Percentiles rank a stretch among this genome's conserved stretches.
Evolutionary conservation across 2,329 filamentous ascomycete genomes (phyloP).

Genomic region (Cadophora sp.): DNA sequence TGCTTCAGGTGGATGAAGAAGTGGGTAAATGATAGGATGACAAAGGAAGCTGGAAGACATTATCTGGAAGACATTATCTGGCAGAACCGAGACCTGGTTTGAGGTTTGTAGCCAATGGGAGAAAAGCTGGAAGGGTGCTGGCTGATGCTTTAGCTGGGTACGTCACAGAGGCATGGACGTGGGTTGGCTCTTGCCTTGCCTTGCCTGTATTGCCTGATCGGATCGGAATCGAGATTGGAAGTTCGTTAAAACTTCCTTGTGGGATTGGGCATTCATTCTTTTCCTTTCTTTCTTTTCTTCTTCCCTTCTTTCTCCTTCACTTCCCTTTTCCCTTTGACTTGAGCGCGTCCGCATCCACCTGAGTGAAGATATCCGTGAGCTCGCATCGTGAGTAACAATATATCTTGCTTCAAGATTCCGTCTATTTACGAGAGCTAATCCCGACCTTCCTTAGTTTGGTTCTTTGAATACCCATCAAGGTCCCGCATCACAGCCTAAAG

Average conservation of each 20-base stretch:
- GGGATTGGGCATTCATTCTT: not conserved
- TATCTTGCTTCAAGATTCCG: not conserved
- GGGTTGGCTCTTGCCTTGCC: not conserved
- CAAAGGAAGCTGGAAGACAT: not conserved
- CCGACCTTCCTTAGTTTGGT: no score
- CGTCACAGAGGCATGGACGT: not conserved
- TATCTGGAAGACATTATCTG: no score
- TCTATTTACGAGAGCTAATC: not conserved
- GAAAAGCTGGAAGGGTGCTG: not conserved
- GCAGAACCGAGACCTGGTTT: not conserved
- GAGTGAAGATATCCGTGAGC: not conserved
- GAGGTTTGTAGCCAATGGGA: not conserved
- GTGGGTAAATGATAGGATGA: not conserved
- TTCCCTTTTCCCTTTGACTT: no score
- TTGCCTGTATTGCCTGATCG: conserved; percentile 5
- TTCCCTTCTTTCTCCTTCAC: conserved; percentile 1
- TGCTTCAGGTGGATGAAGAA: not conserved
- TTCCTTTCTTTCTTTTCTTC: not conserved
- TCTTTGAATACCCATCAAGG: no score
- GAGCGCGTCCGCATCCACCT: not conserved
- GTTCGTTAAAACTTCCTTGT: not conserved
- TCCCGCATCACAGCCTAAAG: not conserved
- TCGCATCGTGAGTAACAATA: not conserved
- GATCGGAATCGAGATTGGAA: not conserved
- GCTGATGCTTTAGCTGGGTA: not conserved